These are phyloP conservation scores for Lachnellula occidentalis DNA, from an alignment of 2,329 filamentous ascomycete species.

Conservation along the genomic window DNA sequence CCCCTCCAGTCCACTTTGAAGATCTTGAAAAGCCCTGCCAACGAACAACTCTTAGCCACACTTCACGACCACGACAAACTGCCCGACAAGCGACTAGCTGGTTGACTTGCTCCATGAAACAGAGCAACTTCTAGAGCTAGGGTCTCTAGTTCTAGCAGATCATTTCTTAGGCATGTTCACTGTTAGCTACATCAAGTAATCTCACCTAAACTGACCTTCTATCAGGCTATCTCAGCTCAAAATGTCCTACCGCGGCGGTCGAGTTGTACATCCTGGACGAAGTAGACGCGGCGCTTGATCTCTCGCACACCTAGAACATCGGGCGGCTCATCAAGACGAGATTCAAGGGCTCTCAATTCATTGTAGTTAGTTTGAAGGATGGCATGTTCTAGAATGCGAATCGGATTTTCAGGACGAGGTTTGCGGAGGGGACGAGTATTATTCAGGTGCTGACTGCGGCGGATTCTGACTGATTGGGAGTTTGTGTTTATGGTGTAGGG, in stretches of 20 bases:
- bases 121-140: conserved; percentile 3
- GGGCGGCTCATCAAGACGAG: conserved; percentile 97
- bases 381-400: conserved; percentile 99
- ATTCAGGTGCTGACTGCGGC: conserved; percentile 82
- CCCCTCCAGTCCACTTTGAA: not conserved
- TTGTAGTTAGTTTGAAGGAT: conserved; percentile 95
- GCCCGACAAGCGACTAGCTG: conserved; percentile 2
- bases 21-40: not conserved
- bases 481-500: not conserved
- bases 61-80: conserved; percentile 2
- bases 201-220: not conserved
- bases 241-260: conserved; percentile 7
- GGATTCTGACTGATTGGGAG: conserved; percentile 48
- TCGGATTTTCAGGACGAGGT: conserved; percentile 91
- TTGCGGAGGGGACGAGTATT: conserved; percentile 92
- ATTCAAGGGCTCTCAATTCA: conserved; percentile 97
- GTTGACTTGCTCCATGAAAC: conserved; percentile 4
- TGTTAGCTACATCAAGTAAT: not conserved
- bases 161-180: conserved; percentile 8
- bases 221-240: conserved; percentile 3
- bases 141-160: conserved; percentile 7
- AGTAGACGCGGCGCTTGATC: conserved; percentile 90
- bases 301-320: conserved; percentile 97
- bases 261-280: conserved; percentile 93
- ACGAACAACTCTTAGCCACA: not conserved